phyloP scores from a whole-genome alignment of 208 protist genomes.

The Paratrypanosoma confusum region DNA sequence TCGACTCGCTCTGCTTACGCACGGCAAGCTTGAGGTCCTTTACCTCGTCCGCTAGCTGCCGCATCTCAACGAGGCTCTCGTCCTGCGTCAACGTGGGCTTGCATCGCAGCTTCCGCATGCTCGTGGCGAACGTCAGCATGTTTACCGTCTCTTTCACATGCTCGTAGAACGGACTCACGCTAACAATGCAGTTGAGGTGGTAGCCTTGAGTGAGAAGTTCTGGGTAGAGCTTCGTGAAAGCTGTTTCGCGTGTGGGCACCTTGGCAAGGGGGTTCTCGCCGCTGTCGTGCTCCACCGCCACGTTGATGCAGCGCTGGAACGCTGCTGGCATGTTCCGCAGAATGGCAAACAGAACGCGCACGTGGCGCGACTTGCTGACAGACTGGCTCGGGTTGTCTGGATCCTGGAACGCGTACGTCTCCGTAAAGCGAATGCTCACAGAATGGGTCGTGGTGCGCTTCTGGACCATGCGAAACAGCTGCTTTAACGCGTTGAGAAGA shows the following conservation, averaged over 20 bases:
- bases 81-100: conserved; percentile 57
- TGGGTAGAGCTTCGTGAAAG: conserved; percentile 66
- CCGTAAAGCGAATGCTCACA: conserved; percentile 62
- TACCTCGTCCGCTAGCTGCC: conserved; percentile 65
- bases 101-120: conserved; percentile 42
- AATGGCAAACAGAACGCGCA: conserved; percentile 64
- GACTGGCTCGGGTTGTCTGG: conserved; percentile 53
- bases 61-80: conserved; percentile 67
- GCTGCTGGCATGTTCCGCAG: conserved; percentile 60
- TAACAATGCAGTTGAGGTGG: conserved; percentile 54
- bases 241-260: conserved; percentile 69
- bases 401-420: conserved; percentile 76
- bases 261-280: conserved; percentile 76
- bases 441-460: conserved; percentile 68
- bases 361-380: conserved; percentile 58
- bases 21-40: conserved; percentile 59
- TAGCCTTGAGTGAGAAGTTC: conserved; percentile 64
- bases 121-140: conserved; percentile 46
- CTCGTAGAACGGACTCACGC: conserved; percentile 78
- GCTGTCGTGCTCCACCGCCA: conserved; percentile 75
- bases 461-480: conserved; percentile 29
- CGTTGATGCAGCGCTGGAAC: conserved; percentile 77
- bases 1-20: conserved; percentile 44
- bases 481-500: conserved; percentile 23
- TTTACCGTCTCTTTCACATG: conserved; percentile 57